phyloP scores from a whole-genome alignment of 495 filamentous ascomycete genomes.

The Cercophora scortea region DNA sequence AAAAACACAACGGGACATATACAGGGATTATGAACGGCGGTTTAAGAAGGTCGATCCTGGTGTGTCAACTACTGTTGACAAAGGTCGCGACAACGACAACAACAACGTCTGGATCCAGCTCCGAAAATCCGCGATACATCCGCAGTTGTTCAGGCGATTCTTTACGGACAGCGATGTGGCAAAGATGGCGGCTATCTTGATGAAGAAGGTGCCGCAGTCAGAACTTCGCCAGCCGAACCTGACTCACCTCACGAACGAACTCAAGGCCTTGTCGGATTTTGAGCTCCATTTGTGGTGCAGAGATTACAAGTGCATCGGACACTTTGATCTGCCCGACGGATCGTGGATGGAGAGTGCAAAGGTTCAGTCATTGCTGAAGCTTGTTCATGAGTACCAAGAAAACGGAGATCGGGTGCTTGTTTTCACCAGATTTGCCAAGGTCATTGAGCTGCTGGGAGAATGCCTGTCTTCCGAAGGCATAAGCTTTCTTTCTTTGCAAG shows the following conservation, averaged over 20 bases:
- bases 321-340: conserved; percentile 60
- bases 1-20: conserved; percentile 58
- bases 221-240: conserved; percentile 47
- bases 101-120: conserved; percentile 84
- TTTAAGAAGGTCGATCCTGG: conserved; percentile 39
- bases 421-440: conserved; percentile 87
- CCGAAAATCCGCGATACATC: conserved; percentile 88
- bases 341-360: conserved; percentile 96
- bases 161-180: conserved; percentile 66
- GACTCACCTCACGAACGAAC: conserved; percentile 61
- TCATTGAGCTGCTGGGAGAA: conserved; percentile 80
- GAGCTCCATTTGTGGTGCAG: conserved; percentile 74
- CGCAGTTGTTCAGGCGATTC: conserved; percentile 72
- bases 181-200: conserved; percentile 69
- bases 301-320: conserved; percentile 60
- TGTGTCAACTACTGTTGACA: conserved; percentile 26
- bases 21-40: conserved; percentile 42
- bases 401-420: conserved; percentile 83
- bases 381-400: conserved; percentile 62
- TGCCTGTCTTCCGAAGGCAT: conserved; percentile 70
- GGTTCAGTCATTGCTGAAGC: conserved; percentile 63
- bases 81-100: conserved; percentile 34
- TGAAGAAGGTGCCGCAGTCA: conserved; percentile 42
- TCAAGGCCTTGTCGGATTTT: conserved; percentile 68
- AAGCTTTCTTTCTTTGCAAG: conserved; percentile 73